A percentile compares a stretch with the other conserved stretches of the same genome.
Evolutionary conservation across 1,284 basidiomycete species (phyloP).

Genomic region (Mycocalia duriaeana): DNA sequence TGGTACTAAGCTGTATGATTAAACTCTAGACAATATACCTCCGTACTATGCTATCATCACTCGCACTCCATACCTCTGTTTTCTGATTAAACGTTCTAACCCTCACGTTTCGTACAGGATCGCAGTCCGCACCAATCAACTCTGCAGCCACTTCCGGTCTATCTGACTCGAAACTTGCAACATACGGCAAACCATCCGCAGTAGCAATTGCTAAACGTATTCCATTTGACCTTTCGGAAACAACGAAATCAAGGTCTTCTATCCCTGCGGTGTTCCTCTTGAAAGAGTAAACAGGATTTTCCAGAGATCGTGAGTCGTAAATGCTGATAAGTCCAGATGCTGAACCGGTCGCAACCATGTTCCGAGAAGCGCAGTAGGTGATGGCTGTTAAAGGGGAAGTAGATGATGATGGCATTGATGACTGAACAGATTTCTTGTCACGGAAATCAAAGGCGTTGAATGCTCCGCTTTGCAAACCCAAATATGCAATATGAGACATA

Average conservation of each 20-base stretch:
- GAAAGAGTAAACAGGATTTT: constrained; percentile 39
- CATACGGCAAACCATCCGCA: constrained; percentile 53
- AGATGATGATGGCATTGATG: constrained; percentile 22
- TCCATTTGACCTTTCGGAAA: constrained; percentile 14
- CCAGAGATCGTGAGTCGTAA: constrained; percentile 47
- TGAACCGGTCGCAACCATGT: constrained; percentile 61
- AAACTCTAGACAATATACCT: constrained; percentile 31
- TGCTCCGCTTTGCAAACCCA: constrained; percentile 52
- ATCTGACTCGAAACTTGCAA: constrained; percentile 36
- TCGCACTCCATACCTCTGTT: constrained; percentile 50
- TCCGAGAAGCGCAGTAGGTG: constrained; percentile 34
- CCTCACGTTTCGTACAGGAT: constrained; percentile 38
- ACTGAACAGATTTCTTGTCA: constrained; percentile 40
- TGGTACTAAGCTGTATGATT: too few relatives aligned
- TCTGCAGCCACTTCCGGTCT: constrained; percentile 33
- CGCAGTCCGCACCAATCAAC: constrained; percentile 48
- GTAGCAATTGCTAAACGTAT: constrained; percentile 45
- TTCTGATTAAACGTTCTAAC: constrained; percentile 17
- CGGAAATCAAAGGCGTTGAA: constrained; percentile 58
- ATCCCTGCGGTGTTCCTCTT: constrained; percentile 52
- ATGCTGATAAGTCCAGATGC: constrained; percentile 54
- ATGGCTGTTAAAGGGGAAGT: constrained; percentile 39
- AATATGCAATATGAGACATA: constrained; percentile 43
- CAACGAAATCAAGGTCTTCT: constrained; percentile 45
- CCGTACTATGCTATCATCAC: constrained; percentile 55